These are phyloP conservation scores for Apium graveolens DNA, from an alignment of 129 eudicot species.

Conservation along the genomic window DNA sequence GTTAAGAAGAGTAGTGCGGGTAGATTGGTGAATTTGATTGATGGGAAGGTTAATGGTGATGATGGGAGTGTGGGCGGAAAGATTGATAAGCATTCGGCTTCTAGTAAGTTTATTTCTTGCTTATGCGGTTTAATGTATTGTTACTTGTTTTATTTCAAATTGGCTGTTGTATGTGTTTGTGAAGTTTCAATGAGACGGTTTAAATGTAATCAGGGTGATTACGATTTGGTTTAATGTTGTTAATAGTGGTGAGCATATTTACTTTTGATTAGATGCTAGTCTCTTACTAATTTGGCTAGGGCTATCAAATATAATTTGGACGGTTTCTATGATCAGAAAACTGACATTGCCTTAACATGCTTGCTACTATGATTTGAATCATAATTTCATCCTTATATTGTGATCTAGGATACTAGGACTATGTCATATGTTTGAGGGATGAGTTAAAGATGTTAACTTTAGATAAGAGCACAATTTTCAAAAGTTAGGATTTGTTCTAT, in stretches of 20 bases:
- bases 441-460: background rate
- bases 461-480: background rate
- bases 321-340: background rate
- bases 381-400: background rate
- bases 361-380: background rate
- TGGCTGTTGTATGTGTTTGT: background rate
- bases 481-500: background rate
- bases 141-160: background rate
- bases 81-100: constrained; percentile 33
- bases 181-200: background rate
- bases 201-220: background rate
- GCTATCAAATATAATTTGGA: background rate
- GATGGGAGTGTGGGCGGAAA: constrained; percentile 22
- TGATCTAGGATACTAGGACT: background rate
- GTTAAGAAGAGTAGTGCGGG: constrained; percentile 18
- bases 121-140: background rate
- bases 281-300: background rate
- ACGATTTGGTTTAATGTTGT: background rate
- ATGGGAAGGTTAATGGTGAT: constrained; percentile 38
- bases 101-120: constrained; percentile 32
- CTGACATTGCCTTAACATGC: background rate
- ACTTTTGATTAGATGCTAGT: background rate
- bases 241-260: background rate
- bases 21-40: constrained; percentile 23
- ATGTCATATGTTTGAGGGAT: background rate